Conservation (phyloP, 129 eudicot species). For the Ambrosia trifida region DNA sequence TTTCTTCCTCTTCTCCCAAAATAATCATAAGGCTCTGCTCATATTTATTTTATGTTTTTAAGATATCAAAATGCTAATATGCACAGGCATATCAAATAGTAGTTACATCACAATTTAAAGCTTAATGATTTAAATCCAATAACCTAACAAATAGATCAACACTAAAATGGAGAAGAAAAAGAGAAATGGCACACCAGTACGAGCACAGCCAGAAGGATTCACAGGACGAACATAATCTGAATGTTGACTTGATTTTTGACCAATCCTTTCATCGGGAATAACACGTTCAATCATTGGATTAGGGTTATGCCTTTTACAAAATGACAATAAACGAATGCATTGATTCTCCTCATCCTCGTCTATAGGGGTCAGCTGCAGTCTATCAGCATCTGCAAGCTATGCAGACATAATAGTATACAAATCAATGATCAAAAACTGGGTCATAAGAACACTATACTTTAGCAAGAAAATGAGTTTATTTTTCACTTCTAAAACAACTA, state of each 20-base stretch:
- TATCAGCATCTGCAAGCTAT: slow-evolving; percentile 89
- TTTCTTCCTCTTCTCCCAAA: slow-evolving; percentile 84
- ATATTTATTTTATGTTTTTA: slow-evolving; percentile 17
- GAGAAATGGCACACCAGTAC: slow-evolving; percentile 58
- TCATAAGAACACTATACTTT: background rate
- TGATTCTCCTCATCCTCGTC: slow-evolving; percentile 93
- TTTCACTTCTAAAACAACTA: slow-evolving; percentile 2
- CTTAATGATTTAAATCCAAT: background rate
- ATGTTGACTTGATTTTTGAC: slow-evolving; percentile 42
- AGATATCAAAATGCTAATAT: slow-evolving; percentile 19
- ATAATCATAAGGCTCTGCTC: slow-evolving; percentile 82
- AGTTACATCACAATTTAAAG: background rate
- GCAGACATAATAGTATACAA: slow-evolving; percentile 15
- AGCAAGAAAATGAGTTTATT: slow-evolving; percentile 7
- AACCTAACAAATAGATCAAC: background rate
- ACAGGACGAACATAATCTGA: slow-evolving; percentile 54
- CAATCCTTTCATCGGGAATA: slow-evolving; percentile 49
- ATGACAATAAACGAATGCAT: slow-evolving; percentile 86
- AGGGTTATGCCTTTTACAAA: slow-evolving; percentile 90
- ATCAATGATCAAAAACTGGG: slow-evolving; percentile 14
- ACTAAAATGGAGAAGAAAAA: background rate
- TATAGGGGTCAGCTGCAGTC: slow-evolving; percentile 56
- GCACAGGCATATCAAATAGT: slow-evolving; percentile 1
- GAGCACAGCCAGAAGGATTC: slow-evolving; percentile 96
- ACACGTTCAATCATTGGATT: slow-evolving; percentile 50